A percentile compares a stretch with the other conserved stretches of the same genome.
phyloP scores from a whole-genome alignment of 306 rosid genomes.

The Amphicarpaea edgeworthii region DNA sequence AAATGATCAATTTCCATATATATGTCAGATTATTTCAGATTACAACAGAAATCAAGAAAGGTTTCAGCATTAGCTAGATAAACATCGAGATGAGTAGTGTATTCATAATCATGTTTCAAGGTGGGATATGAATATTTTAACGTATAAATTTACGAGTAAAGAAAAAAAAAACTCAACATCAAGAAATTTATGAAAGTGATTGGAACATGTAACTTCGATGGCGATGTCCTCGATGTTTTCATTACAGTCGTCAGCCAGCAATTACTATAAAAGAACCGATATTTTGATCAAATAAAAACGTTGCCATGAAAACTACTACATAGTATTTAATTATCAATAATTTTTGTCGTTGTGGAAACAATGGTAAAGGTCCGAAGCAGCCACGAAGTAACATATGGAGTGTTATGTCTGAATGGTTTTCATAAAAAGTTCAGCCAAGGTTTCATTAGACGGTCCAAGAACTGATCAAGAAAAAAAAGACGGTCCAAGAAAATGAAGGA shows the following conservation, averaged over 20 bases:
- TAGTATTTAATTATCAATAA: not conserved
- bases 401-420: not conserved
- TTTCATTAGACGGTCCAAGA: not conserved
- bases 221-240: slow-evolving; percentile 51
- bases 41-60: not conserved
- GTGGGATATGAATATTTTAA: slow-evolving; percentile 35
- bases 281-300: not conserved
- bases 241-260: slow-evolving; percentile 46
- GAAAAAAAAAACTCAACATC: not conserved
- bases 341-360: slow-evolving; percentile 34
- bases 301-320: not conserved
- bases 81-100: slow-evolving; percentile 24
- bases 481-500: slow-evolving; percentile 23
- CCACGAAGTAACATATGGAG: not conserved
- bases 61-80: slow-evolving; percentile 7
- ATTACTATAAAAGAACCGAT: slow-evolving; percentile 15
- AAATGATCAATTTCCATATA: slow-evolving; percentile 52
- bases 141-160: not conserved
- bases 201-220: slow-evolving; percentile 41
- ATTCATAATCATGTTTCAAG: not conserved
- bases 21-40: too few species aligned
- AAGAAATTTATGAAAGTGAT: not conserved
- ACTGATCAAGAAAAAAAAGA: slow-evolving; percentile 35
- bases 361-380: slow-evolving; percentile 21
- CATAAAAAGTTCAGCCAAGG: slow-evolving; percentile 48